These are phyloP conservation scores for Pythium myriotylum DNA, from an alignment of 352 stramenopile genomes.

Conservation along the genomic window DNA sequence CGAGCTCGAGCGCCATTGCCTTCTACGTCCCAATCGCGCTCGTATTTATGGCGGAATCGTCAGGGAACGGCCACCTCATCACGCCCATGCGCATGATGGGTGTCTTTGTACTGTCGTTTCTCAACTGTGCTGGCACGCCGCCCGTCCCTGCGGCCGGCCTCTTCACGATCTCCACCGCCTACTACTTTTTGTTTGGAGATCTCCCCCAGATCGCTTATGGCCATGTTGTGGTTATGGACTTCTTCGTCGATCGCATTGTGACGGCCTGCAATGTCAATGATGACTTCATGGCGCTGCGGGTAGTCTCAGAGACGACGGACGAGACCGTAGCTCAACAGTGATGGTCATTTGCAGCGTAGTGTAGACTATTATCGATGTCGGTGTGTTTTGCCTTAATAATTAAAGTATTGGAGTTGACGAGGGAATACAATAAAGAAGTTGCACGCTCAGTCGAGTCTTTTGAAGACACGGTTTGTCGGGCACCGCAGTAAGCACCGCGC, in stretches of 20 bases:
- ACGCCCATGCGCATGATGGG: slow-evolving; percentile 45
- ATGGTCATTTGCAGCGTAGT: too few species aligned
- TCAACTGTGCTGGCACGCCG: slow-evolving; percentile 49
- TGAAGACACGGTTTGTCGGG: too few species aligned
- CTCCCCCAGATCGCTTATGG: slow-evolving; percentile 51
- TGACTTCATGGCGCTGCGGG: slow-evolving; percentile 72
- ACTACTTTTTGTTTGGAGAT: slow-evolving; percentile 59
- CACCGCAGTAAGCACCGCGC: too few species aligned
- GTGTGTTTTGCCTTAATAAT: too few species aligned
- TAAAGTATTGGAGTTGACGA: too few species aligned
- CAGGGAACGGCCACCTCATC: slow-evolving; percentile 49
- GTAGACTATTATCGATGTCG: too few species aligned
- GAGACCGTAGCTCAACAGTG: slow-evolving; percentile 58
- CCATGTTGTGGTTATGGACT: slow-evolving; percentile 66
- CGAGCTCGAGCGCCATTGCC: slow-evolving; percentile 53
- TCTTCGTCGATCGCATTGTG: slow-evolving; percentile 60
- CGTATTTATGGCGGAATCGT: slow-evolving; percentile 61
- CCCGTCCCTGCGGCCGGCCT: slow-evolving; percentile 55
- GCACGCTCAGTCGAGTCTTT: too few species aligned
- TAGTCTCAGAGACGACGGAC: slow-evolving; percentile 70
- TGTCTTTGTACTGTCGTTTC: slow-evolving; percentile 57
- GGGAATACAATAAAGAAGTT: too few species aligned
- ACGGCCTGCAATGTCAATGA: slow-evolving; percentile 77
- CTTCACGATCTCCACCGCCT: slow-evolving; percentile 62
- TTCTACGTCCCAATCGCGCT: slow-evolving; percentile 67